Evolutionary conservation across 345 rosid species (phyloP).

Genomic region (Brassica incana): DNA sequence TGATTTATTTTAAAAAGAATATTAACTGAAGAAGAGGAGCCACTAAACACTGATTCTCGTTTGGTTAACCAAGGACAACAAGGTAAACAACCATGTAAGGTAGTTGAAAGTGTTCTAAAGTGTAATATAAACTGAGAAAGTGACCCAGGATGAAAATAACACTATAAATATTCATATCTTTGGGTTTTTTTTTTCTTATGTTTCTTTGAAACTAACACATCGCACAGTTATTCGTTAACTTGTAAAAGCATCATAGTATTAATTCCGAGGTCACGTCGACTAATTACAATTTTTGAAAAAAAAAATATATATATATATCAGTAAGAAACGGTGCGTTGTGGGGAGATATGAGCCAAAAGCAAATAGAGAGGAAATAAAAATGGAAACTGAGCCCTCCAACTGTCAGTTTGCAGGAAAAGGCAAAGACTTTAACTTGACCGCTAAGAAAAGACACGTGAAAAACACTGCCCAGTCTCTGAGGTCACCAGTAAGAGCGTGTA

Average conservation of each 20-base stretch:
- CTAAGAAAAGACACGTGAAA: slow-evolving; percentile 20
- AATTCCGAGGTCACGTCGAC: background rate
- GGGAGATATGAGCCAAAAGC: slow-evolving; percentile 6
- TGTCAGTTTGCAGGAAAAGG: slow-evolving; percentile 40
- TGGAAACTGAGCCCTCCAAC: slow-evolving; percentile 38
- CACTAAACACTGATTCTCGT: no score
- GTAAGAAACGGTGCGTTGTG: slow-evolving; percentile 15
- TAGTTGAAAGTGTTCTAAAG: no score
- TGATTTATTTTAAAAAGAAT: no score
- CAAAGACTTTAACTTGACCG: slow-evolving; percentile 29
- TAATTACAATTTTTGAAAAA: background rate
- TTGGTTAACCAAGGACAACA: no score
- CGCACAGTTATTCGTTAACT: background rate
- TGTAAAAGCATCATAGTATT: background rate
- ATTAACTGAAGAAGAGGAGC: no score
- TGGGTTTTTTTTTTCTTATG: background rate
- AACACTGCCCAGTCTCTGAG: slow-evolving; percentile 18
- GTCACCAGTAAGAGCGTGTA: slow-evolving; percentile 5
- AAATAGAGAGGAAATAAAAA: slow-evolving; percentile 10
- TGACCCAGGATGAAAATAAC: background rate
- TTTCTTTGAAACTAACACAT: background rate
- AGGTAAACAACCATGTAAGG: no score
- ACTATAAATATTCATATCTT: slow-evolving; percentile 1
- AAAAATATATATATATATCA: background rate
- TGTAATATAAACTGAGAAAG: background rate